These are phyloP conservation scores for Eucalyptus polyanthemos DNA, from an alignment of 345 rosid species.

Conservation along the genomic window DNA sequence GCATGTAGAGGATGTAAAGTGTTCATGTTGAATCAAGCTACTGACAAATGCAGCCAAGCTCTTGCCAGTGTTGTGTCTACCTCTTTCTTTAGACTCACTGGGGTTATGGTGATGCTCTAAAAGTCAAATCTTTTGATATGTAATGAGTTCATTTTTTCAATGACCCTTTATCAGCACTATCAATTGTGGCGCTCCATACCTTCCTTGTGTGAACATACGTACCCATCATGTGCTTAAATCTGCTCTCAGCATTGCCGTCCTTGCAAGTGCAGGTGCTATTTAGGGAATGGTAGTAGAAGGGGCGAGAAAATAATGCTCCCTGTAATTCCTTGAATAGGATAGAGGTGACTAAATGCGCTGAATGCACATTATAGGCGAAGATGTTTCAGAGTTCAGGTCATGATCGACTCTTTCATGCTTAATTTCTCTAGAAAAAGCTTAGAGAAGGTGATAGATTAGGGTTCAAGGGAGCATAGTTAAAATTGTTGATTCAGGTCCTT, in stretches of 20 bases:
- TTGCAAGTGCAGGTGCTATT: neutral
- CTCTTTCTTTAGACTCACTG: neutral
- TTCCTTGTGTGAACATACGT: neutral
- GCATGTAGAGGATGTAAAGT: neutral
- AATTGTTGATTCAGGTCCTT: neutral
- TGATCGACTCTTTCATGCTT: neutral
- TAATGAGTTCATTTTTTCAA: neutral
- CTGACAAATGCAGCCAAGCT: neutral
- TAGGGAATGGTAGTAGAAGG: neutral
- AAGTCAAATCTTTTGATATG: neutral
- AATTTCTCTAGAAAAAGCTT: neutral
- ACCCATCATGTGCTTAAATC: neutral
- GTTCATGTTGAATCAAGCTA: neutral
- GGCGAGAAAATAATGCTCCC: neutral
- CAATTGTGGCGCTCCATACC: neutral
- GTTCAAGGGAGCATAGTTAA: neutral
- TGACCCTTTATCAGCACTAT: neutral
- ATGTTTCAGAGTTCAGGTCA: neutral
- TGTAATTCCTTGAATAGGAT: neutral
- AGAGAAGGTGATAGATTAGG: neutral
- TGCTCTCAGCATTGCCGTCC: neutral
- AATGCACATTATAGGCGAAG: neutral
- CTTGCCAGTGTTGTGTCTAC: neutral
- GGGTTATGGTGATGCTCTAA: neutral
- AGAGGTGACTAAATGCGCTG: neutral